Evolutionary conservation across 2,329 filamentous ascomycete genomes (phyloP).

Genomic region (Neurospora sp.): DNA sequence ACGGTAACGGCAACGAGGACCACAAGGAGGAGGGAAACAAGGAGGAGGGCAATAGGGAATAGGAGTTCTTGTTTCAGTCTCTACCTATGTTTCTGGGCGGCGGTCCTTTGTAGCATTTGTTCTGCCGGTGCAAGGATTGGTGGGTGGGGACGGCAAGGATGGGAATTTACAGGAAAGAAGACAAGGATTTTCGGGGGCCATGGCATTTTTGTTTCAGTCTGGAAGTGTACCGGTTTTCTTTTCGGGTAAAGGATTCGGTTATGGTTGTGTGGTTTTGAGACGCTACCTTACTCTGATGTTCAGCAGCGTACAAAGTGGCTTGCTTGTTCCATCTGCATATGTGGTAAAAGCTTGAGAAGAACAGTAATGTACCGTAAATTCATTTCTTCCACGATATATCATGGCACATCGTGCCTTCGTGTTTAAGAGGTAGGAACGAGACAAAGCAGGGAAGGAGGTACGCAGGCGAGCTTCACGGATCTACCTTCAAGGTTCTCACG

Average conservation of each 20-base stretch:
- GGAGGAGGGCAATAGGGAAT: neutral
- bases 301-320: neutral
- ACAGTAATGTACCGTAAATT: neutral
- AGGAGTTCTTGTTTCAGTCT: neutral
- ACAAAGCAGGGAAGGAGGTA: neutral
- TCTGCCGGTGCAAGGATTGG: neutral
- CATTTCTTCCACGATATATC: neutral
- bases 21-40: neutral
- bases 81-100: slow-evolving; percentile 6
- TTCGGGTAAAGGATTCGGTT: neutral
- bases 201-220: too few species aligned
- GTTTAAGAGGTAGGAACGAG: neutral
- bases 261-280: fast-evolving
- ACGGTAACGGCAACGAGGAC: neutral
- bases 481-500: neutral
- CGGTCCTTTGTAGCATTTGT: neutral
- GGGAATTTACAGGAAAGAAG: neutral
- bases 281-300: neutral
- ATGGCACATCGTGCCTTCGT: neutral
- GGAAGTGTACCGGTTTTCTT: too few species aligned
- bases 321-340: neutral
- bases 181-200: neutral
- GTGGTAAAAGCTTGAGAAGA: neutral
- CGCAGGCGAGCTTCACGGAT: neutral
- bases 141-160: neutral